Evolutionary conservation across 176 grass and related monocot genomes (phyloP).

Genomic region (Raddia distichophylla): DNA sequence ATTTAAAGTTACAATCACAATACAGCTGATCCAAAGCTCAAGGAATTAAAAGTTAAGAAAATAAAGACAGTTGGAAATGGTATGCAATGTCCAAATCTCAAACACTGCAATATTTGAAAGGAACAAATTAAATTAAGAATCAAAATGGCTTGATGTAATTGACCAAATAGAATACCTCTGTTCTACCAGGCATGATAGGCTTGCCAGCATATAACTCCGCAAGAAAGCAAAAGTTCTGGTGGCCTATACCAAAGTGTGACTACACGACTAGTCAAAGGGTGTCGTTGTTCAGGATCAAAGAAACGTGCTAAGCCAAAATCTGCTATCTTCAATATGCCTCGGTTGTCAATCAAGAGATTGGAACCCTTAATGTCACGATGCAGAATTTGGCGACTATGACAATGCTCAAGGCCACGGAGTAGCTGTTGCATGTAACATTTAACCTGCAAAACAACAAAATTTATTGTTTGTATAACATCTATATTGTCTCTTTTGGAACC

Average conservation of each 20-base stretch:
- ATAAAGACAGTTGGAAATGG: neutral
- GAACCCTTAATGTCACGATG: slow-evolving; percentile 99
- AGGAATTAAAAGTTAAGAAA: neutral
- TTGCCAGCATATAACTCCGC: slow-evolving; percentile 97
- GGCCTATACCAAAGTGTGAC: too few species aligned
- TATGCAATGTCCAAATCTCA: neutral
- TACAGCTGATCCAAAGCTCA: neutral
- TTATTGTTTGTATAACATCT: slow-evolving; percentile 8
- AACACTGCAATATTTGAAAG: slow-evolving; percentile 1
- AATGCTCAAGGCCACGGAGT: slow-evolving; percentile 92
- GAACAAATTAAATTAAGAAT: neutral
- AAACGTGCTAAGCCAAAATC: slow-evolving; percentile 99
- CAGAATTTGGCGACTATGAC: slow-evolving; percentile 84
- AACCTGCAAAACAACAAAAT: slow-evolving; percentile 53
- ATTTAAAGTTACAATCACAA: slow-evolving; percentile 8
- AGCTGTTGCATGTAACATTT: slow-evolving; percentile 99
- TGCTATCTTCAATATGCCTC: slow-evolving; percentile 91
- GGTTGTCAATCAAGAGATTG: slow-evolving; percentile 97
- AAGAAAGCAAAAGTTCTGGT: slow-evolving; percentile 93
- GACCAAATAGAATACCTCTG: slow-evolving; percentile 67
- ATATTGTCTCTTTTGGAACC: neutral
- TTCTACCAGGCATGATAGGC: slow-evolving; percentile 99
- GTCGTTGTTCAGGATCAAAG: slow-evolving; percentile 84
- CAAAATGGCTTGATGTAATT: neutral
- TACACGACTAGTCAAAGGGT: slow-evolving; percentile 96